Evolutionary conservation across 495 filamentous ascomycete species (phyloP), one percentile per base, ranked within the genome.

Genomic region (Jackrogersella multiformis): DNA sequence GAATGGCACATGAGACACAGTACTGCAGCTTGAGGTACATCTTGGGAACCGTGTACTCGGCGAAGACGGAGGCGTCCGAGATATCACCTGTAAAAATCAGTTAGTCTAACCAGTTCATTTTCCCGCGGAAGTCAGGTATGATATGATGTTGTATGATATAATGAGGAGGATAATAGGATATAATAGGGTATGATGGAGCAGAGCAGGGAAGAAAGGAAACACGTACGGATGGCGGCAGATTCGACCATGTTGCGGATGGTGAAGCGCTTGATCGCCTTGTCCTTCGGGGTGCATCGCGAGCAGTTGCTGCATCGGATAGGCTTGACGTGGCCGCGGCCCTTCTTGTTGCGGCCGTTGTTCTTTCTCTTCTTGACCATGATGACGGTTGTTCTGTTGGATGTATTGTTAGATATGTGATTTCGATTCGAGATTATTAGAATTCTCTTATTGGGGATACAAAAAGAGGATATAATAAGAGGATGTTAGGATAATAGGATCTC

Each of bases 21-120:
- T 99, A 99, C 87, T 99, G 95, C 80, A 99, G 90, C 89, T 99
- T 99, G 81, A 99, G 86, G 90, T 99, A 99, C 95, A 99, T 99
- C 89, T 99, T 99, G 81, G 95, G 95, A 80, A 99, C 94, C 62
- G 92, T 91, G 86, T 99, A 99, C 85, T 99, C 95, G 69, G 90
- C 83, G 87, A 97, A 98, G 81, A 99, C 95, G 72, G 95, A 98
- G 76, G 95, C 95, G 77, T 99, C 95, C 68, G 93, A 97, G 83
- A 99, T 98, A 93, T 99, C 95, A 92, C 94, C 94, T 99, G 80
- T 34, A 68, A 26, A 39, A 23, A 42, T 26, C 1, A 21, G 15
- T 56, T 36, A 56, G 49, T 36, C 18, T 9, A 44, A 3, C 23
- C n/a, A n/a, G n/a, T n/a, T n/a, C n/a, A n/a, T n/a, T n/a, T n/a